Percentiles rank a stretch among this genome's conserved stretches.
Conservation (phyloP, 2,329 filamentous ascomycete genomes). For the Aspergillus unguis region DNA sequence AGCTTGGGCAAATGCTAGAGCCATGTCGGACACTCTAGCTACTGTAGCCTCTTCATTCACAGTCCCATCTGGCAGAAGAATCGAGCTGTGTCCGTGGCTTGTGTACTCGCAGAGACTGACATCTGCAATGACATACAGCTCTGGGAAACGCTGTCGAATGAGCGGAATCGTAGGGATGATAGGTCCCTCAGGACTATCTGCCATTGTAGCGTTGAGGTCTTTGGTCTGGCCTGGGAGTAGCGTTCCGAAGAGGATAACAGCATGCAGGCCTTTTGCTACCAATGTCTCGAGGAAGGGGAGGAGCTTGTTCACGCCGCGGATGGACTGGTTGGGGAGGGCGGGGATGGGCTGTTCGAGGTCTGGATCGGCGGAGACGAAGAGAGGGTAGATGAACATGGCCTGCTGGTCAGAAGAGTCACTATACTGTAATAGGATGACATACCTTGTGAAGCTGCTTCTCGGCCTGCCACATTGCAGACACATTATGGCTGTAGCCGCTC, state of each 20-base stretch:
- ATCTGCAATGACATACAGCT: constrained; percentile 86
- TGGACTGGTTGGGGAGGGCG: constrained; percentile 85
- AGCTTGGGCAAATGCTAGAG: constrained; percentile 88
- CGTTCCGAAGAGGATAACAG: constrained; percentile 94
- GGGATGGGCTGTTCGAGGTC: constrained; percentile 89
- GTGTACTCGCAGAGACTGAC: constrained; percentile 99
- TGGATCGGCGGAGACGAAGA: constrained; percentile 92
- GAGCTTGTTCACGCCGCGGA: constrained; percentile 81
- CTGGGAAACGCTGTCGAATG: constrained; percentile 78
- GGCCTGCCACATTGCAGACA: constrained; percentile 76
- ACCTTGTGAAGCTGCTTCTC: constrained; percentile 84
- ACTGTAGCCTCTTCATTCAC: constrained; percentile 92
- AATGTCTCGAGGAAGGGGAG: constrained; percentile 81
- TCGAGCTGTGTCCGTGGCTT: constrained; percentile 94
- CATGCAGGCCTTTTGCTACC: constrained; percentile 82
- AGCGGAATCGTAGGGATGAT: constrained; percentile 85
- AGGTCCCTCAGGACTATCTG: constrained; percentile 88
- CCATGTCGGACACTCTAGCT: constrained; percentile 91
- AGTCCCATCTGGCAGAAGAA: constrained; percentile 85
- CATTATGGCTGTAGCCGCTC: constrained; percentile 74
- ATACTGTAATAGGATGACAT: constrained; percentile 20
- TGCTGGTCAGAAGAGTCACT: constrained; percentile 35
- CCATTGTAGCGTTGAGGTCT: constrained; percentile 84
- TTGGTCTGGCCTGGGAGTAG: constrained; percentile 77
- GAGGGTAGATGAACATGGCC: constrained; percentile 98